These are phyloP conservation scores for Sarocladium brachiariae DNA, from an alignment of 2,329 filamentous ascomycete species.

Conservation along the genomic window DNA sequence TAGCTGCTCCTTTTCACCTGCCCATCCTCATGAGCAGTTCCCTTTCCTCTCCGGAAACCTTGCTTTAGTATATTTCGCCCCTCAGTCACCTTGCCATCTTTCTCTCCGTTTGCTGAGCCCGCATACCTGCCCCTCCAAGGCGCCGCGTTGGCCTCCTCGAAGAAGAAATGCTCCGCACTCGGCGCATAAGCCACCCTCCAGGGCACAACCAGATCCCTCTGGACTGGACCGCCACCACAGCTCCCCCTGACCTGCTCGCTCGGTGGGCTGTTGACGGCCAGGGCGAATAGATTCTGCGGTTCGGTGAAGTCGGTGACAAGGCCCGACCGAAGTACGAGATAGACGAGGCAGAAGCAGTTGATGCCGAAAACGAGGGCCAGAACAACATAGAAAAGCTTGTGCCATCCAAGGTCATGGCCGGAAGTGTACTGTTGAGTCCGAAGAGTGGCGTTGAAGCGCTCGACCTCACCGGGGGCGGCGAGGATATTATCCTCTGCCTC, in stretches of 20 bases:
- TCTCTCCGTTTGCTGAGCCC: neutral
- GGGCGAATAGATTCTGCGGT: conserved; percentile 65
- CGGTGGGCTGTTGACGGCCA: conserved; percentile 56
- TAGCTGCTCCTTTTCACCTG: conserved; percentile 1
- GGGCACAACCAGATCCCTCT: conserved; percentile 30
- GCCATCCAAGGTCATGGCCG: conserved; percentile 52
- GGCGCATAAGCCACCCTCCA: conserved; percentile 34
- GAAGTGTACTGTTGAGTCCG: conserved; percentile 64
- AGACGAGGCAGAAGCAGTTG: conserved; percentile 58
- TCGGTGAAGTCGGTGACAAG: conserved; percentile 75
- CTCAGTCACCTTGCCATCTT: no score
- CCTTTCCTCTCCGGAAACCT: neutral
- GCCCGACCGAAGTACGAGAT: conserved; percentile 47
- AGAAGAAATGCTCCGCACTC: conserved; percentile 35
- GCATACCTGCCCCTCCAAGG: conserved; percentile 21
- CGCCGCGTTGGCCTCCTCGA: conserved; percentile 28
- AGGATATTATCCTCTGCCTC: conserved; percentile 26
- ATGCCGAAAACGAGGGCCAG: conserved; percentile 59
- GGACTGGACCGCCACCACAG: conserved; percentile 30
- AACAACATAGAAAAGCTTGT: conserved; percentile 60
- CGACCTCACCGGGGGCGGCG: conserved; percentile 34
- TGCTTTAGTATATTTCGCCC: no score
- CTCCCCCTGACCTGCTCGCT: conserved; percentile 29
- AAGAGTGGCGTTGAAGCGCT: conserved; percentile 58
- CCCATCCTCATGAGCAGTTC: neutral